Conservation (phyloP, 1,284 basidiomycete genomes). For the Grifola frondosa region DNA sequence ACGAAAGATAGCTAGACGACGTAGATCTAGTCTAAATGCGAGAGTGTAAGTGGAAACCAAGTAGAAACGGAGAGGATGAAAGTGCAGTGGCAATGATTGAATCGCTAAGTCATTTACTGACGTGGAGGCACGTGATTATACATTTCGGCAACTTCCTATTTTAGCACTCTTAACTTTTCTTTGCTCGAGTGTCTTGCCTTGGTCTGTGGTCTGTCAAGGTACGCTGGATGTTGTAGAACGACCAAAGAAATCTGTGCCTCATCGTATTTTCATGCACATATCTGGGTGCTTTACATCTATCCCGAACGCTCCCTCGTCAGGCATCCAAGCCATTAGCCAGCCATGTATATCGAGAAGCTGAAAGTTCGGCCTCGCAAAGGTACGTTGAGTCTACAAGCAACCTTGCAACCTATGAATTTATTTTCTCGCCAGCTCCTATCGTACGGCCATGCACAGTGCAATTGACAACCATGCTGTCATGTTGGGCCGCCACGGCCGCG, state of each 20-base stretch:
- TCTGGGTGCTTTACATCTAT: too few species aligned
- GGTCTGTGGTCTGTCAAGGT: too few species aligned
- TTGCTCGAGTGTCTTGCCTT: too few species aligned
- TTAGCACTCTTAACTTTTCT: not conserved
- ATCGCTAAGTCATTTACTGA: too few species aligned
- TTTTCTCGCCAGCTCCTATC: conserved; percentile 7
- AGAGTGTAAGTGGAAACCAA: conserved; percentile 9
- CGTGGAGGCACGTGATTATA: conserved; percentile 25
- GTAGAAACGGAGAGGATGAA: conserved; percentile 3
- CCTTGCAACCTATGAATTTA: not conserved
- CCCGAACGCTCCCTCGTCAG: too few species aligned
- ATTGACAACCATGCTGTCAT: conserved; percentile 82
- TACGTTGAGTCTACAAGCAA: conserved; percentile 29
- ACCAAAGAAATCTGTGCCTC: too few species aligned
- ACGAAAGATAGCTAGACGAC: too few species aligned
- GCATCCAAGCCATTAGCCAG: too few species aligned
- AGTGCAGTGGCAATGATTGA: conserved; percentile 1
- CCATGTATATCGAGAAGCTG: conserved; percentile 74
- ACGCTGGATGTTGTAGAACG: too few species aligned
- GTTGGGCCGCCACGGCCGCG: conserved; percentile 85
- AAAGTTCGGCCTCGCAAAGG: conserved; percentile 81
- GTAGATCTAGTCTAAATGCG: conserved; percentile 6
- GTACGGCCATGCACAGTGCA: conserved; percentile 54
- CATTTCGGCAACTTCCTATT: conserved; percentile 11
- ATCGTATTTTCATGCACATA: too few species aligned